Percentiles rank a stretch among this genome's conserved stretches.
Evolutionary conservation across 176 grass and related monocot genomes (phyloP).

Genomic region (Pontederia paniculata): DNA sequence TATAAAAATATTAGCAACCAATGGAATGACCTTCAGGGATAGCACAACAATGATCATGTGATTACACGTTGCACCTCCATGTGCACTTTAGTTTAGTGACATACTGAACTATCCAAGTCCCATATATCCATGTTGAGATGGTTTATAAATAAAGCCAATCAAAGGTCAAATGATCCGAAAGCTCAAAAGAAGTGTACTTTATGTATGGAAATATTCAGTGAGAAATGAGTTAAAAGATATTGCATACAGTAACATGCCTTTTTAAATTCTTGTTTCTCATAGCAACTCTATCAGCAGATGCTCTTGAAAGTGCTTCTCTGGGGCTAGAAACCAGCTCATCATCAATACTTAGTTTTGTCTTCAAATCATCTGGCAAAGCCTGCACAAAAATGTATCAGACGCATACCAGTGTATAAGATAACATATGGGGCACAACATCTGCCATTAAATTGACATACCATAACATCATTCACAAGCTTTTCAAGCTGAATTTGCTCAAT

Average conservation of each 20-base stretch:
- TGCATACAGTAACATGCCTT: slow-evolving; percentile 42
- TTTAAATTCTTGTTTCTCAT: slow-evolving; percentile 70
- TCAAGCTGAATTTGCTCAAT: slow-evolving; percentile 98
- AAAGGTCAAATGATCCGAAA: too few relatives aligned
- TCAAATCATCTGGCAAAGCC: slow-evolving; percentile 94
- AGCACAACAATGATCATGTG: too few relatives aligned
- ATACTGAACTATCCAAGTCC: too few relatives aligned
- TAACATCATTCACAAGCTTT: slow-evolving; percentile 92
- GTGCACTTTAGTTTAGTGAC: too few relatives aligned
- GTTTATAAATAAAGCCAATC: too few relatives aligned
- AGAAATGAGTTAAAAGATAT: slow-evolving; percentile 9
- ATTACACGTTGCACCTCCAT: too few relatives aligned
- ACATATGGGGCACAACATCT: background rate
- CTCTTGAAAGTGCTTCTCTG: slow-evolving; percentile 68
- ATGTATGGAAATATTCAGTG: background rate
- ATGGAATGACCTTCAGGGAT: too few relatives aligned
- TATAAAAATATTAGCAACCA: too few relatives aligned
- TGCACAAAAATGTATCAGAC: slow-evolving; percentile 24
- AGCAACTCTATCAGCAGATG: slow-evolving; percentile 41
- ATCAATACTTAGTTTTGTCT: slow-evolving; percentile 79
- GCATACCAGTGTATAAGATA: background rate
- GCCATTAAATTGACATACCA: slow-evolving; percentile 37
- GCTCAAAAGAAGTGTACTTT: background rate
- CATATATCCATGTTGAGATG: too few relatives aligned
- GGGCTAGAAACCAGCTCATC: slow-evolving; percentile 79